phyloP scores from a whole-genome alignment of 345 rosid species.

The Murraya koenigii region DNA sequence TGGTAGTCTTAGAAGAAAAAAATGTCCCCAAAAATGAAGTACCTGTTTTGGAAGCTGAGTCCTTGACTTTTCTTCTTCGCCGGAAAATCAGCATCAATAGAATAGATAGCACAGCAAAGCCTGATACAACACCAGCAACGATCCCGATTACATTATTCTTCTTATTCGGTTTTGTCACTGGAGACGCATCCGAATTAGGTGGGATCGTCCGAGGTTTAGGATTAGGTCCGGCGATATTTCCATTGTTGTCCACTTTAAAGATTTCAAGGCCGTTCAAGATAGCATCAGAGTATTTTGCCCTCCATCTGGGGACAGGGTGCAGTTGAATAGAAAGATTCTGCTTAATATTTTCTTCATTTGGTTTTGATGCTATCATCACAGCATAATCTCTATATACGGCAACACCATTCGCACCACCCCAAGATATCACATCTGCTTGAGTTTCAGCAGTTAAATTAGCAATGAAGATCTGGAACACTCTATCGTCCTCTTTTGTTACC shows the following conservation, averaged over 20 bases:
- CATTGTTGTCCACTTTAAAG: constrained; percentile 29
- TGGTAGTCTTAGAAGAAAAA: not conserved
- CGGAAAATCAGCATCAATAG: not conserved
- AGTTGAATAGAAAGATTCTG: constrained; percentile 32
- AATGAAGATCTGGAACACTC: constrained; percentile 15
- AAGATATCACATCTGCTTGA: constrained; percentile 10
- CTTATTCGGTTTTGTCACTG: not conserved
- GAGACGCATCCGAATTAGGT: not conserved
- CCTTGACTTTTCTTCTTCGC: not conserved
- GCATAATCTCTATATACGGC: constrained; percentile 29
- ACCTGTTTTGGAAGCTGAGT: not conserved
- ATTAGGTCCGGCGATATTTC: constrained; percentile 22
- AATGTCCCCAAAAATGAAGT: not conserved
- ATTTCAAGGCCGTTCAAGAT: constrained; percentile 56
- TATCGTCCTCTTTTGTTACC: not conserved
- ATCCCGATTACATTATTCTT: not conserved
- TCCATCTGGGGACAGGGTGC: constrained; percentile 11
- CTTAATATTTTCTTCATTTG: constrained; percentile 6
- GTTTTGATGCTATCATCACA: constrained; percentile 7
- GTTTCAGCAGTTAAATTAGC: constrained; percentile 17
- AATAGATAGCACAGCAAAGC: not conserved
- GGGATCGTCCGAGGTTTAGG: constrained; percentile 17
- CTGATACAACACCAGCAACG: not conserved
- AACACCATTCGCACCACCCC: constrained; percentile 16
- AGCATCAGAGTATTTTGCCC: constrained; percentile 19